Evolutionary conservation across 2,329 filamentous ascomycete genomes (phyloP).

Genomic region (Ophiostoma sp.): DNA sequence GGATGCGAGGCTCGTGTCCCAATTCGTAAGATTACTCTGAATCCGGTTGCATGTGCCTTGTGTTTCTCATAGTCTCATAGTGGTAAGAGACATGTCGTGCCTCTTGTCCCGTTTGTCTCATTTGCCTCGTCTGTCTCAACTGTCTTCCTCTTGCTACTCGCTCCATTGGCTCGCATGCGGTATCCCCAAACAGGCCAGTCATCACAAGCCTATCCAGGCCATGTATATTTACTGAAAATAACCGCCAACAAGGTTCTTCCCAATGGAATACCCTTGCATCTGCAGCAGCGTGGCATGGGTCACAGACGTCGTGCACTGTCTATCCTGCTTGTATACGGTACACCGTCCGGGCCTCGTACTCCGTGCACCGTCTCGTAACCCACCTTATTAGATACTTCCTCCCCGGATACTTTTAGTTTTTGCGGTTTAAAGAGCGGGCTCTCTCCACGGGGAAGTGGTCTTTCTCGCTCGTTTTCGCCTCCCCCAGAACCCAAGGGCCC

Average conservation of each 20-base stretch:
- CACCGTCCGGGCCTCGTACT: not conserved
- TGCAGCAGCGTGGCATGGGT: not conserved
- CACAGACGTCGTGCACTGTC: not conserved
- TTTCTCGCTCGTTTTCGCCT: not conserved
- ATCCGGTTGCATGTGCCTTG: not conserved
- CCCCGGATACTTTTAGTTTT: not conserved
- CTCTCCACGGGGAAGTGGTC: slow-evolving; percentile 2
- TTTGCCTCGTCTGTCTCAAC: not conserved
- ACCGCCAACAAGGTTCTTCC: not conserved
- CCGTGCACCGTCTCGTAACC: not conserved
- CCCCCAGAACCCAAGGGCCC: not conserved
- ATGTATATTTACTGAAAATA: not conserved
- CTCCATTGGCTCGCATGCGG: too few species aligned
- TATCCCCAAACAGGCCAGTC: too few species aligned
- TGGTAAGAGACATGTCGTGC: too few species aligned
- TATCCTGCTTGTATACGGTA: not conserved
- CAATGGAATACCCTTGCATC: not conserved
- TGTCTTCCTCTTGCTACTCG: not conserved
- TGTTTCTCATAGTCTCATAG: too few species aligned
- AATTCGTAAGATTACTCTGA: not conserved
- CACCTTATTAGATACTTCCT: not conserved
- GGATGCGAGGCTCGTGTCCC: too few species aligned
- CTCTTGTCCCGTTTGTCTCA: not conserved
- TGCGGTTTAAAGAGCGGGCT: not conserved
- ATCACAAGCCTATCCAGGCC: too few species aligned